Evolutionary conservation across 1,284 basidiomycete species (phyloP), one percentile per base, ranked within the genome.

Genomic region (Ustilago tritici): DNA sequence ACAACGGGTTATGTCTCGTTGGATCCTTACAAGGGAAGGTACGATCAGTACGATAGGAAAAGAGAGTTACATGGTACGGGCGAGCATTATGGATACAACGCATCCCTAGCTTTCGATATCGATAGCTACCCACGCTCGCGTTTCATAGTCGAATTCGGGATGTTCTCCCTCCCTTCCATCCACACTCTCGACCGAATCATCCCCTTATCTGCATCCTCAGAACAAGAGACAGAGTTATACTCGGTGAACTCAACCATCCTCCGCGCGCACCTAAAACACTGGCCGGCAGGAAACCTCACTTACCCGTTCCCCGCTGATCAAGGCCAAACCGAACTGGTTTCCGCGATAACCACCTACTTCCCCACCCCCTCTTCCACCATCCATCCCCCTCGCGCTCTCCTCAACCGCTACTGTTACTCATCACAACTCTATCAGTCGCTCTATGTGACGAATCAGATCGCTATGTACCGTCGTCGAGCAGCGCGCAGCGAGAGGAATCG

Each of bases 61-160:
- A 56, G 89, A 0, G 87, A 89, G 49, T 89, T 91, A 34, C 91
- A 91, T 67, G 90, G 91, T 7, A 73, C 66, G 8, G 76, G 72
- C 11, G 72, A 78, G 56, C 66, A 78, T 31, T 78, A 90, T 82
- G 90, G 90, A 75, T 91, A 91, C 75, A 88, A 90, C 70, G 89
- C 89, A 2, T 86, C 86, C 0, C 85, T 87, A 50, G 90, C 90
- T 0, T 91, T 91, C 82, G 87, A 91, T 75, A 89, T 90, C 69
- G 88, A 87, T 59, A 89, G 89, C 0, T 91, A 89, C 79, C 90
- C 90, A 3, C 87, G 89, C 3, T 87, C 88, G n/a, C 87, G 90
- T 87, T 91, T 90, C 70, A 88, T 91, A 43, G 91, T 91, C 71
- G 90, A 91, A 78, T 91, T 91, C 72, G 90, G 90, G 19, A 91